phyloP scores from a whole-genome alignment of 2,329 filamentous ascomycete species.

The Rugonectria rugulosa region DNA sequence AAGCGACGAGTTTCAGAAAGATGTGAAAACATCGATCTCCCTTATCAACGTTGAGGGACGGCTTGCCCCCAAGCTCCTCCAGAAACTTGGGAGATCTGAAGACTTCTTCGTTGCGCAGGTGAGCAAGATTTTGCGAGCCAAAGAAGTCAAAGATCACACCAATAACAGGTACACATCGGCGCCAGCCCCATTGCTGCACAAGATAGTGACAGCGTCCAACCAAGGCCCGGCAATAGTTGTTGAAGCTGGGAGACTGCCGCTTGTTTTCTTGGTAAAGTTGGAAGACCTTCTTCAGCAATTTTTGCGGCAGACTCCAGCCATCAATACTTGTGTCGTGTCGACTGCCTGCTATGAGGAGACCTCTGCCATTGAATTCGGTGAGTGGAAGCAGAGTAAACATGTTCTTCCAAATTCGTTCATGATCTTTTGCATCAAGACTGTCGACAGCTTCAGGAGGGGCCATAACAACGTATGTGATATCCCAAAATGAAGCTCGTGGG shows the following conservation, averaged over 20 bases:
- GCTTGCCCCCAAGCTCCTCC: constrained; percentile 57
- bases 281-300: constrained; percentile 64
- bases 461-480: constrained; percentile 57
- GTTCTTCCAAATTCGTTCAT: constrained; percentile 65
- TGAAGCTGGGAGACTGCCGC: constrained; percentile 67
- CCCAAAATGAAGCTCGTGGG: constrained; percentile 66
- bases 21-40: constrained; percentile 72
- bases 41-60: constrained; percentile 58
- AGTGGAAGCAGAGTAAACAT: constrained; percentile 69
- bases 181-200: constrained; percentile 72
- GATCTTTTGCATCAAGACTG: constrained; percentile 52
- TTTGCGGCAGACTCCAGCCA: constrained; percentile 68
- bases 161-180: constrained; percentile 62
- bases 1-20: constrained; percentile 69
- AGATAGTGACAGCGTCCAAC: constrained; percentile 69
- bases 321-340: constrained; percentile 49
- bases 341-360: constrained; percentile 52
- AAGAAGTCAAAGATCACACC: constrained; percentile 74
- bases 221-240: constrained; percentile 68
- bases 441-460: constrained; percentile 44
- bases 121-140: constrained; percentile 65
- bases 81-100: constrained; percentile 68
- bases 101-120: constrained; percentile 71
- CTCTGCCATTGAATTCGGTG: constrained; percentile 64
- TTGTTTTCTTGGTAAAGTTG: constrained; percentile 63